These are phyloP conservation scores for Cytospora schulzeri DNA, from an alignment of 2,329 filamentous ascomycete genomes.

Conservation along the genomic window DNA sequence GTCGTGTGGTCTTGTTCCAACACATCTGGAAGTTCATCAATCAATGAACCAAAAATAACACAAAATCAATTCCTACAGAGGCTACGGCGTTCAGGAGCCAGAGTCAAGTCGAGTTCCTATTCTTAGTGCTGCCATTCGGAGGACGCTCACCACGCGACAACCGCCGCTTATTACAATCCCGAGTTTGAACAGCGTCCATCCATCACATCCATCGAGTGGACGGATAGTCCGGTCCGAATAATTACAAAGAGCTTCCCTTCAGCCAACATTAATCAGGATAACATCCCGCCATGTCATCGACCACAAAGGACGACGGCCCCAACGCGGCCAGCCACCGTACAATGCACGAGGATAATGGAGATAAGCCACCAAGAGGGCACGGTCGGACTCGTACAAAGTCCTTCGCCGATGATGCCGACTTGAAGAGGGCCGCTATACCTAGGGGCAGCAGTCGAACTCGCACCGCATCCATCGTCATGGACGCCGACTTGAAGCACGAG, in stretches of 20 bases:
- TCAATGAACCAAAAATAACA: background rate
- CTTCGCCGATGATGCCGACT: conserved; percentile 31
- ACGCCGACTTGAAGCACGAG: conserved; percentile 45
- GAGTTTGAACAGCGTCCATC: background rate
- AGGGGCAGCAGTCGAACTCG: conserved; percentile 4
- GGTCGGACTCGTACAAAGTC: conserved; percentile 10
- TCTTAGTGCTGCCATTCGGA: background rate
- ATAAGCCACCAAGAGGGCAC: background rate
- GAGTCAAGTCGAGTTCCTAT: background rate
- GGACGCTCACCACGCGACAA: background rate
- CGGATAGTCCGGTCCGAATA: background rate
- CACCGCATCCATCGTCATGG: conserved; percentile 19
- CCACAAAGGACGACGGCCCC: conserved; percentile 17
- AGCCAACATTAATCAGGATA: background rate
- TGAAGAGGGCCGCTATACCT: conserved; percentile 36
- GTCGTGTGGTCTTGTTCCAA: background rate
- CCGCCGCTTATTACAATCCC: background rate
- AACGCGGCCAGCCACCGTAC: conserved; percentile 12
- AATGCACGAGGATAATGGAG: conserved; percentile 3
- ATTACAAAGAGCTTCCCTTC: background rate
- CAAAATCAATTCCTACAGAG: background rate
- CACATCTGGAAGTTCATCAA: background rate
- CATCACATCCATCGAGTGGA: background rate
- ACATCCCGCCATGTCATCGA: conserved; percentile 11
- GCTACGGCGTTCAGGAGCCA: background rate